Evolutionary conservation across 2,329 filamentous ascomycete genomes (phyloP), one percentile per base, ranked within the genome.

Genomic region (Fusarium sp.): DNA sequence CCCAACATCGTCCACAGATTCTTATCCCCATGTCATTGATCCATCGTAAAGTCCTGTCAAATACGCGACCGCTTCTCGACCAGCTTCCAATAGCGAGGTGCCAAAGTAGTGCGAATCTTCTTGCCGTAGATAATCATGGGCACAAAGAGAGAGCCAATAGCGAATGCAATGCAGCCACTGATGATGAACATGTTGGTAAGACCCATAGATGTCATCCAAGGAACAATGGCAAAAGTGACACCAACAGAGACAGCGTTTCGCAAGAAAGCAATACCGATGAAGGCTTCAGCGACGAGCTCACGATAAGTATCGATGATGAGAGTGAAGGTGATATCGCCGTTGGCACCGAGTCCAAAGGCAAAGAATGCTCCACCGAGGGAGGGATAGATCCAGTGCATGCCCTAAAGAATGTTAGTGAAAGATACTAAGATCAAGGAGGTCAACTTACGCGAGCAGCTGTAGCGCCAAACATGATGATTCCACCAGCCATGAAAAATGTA

Each of bases 381-480:
- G 0, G 83, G 82, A 36, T 78, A 82, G 13, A 85, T 82, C 82
- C 82, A 85, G 42, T 84, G 83, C 82, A 84, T 83, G 5, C 83
- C 83, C 83, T 85, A 30, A 18, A 5, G 15, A 3, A 0, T 34
- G 26, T 78, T 26, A 78, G 41, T 4, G 3, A 18, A 24, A 9
- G 4, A 4, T 5, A 3, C 12, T 0, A 5, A 12, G 22, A n/a
- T 17, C 0, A 3, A 10, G 1, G 6, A 18, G 3, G 11, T 26
- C 1, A 2, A 72, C 81, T 72, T 73, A 83, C 83, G 26, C 77
- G 70, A 18, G 79, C 78, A 7, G 81, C 75, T 1, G 83, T 84
- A 1, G 73, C 74, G 3, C 84, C 83, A 70, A 84, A 85, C 78
- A 85, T 82, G 5, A 82, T 80, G 6, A 84, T 48, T 0, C 84